Evolutionary conservation across 1,139 yeast species (phyloP), one percentile per base, ranked within the genome.

Genomic region (Dujonia santamariae): DNA sequence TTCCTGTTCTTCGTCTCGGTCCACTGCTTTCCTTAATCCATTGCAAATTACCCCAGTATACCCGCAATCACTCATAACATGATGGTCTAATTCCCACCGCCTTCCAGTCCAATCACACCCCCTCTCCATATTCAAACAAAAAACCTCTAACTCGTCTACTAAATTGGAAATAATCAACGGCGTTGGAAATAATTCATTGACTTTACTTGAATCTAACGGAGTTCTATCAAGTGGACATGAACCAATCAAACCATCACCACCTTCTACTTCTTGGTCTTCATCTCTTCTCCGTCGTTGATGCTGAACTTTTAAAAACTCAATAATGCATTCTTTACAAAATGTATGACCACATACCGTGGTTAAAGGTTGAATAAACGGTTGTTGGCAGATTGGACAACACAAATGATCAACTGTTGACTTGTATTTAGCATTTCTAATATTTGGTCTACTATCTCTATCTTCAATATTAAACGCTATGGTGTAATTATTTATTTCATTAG

Each of bases 181-280:
- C 0, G 87, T 74, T 4, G 85, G 82, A 37, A 64, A 71, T 19
- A 80, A 53, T 41, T 75, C 80, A 37, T 69, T 66, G 25, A 51
- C 43, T 41, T 63, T 53, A 6, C 49, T 44, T 1, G 61, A 48
- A 38, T 62, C 63, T 26, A 78, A 44, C 2, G 73, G 70, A 2
- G 75, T 75, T 32, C 88, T 58, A 56, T 81, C 88, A 20, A 81
- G 61, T 0, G 88, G 87, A 51, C 88, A 81, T 32, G 63, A 60
- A 23, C 73, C 69, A 4, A 56, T 57, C 12, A 56, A 41, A 3
- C 39, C 30, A 11, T 47, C 47, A 17, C 45, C 42, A 13, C 26
- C 30, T 26, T 26, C 34, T 3, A 22, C 22, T 9, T 30, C 31
- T 3, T 25, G 13, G n/a, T 15, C 22, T 8, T 7, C 13, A 14